These are phyloP conservation scores for Thraustochytrium striatum DNA, from an alignment of 352 stramenopile species.

Conservation along the genomic window DNA sequence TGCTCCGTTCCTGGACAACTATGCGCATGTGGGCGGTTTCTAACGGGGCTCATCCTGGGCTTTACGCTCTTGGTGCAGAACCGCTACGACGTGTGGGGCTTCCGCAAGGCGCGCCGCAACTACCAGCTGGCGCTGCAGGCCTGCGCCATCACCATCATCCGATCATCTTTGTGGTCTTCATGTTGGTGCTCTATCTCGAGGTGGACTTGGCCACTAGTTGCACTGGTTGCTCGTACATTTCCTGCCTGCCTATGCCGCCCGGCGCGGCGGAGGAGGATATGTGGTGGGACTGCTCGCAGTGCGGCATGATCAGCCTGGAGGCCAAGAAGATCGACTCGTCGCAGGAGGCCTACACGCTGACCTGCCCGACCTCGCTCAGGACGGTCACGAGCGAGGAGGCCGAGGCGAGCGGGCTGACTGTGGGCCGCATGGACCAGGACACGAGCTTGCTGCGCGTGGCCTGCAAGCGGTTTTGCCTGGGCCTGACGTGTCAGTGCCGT, in stretches of 20 bases:
- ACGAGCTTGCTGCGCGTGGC: too few species aligned
- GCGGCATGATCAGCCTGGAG: too few species aligned
- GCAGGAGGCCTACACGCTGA: too few species aligned
- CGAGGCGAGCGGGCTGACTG: too few species aligned
- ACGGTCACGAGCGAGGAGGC: too few species aligned
- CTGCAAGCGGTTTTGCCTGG: too few species aligned
- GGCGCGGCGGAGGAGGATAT: constrained; percentile 26
- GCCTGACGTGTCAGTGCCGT: too few species aligned
- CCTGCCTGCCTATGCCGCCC: constrained; percentile 8
- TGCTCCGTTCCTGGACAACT: constrained; percentile 72
- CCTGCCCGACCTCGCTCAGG: too few species aligned
- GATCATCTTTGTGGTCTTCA: not conserved
- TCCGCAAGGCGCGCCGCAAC: constrained; percentile 32
- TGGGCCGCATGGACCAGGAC: too few species aligned
- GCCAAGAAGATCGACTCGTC: too few species aligned
- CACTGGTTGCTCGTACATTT: constrained; percentile 36
- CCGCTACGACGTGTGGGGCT: not conserved
- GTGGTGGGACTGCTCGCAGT: constrained; percentile 44
- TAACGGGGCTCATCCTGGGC: constrained; percentile 40
- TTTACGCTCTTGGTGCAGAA: constrained; percentile 29
- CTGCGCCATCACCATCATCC: constrained; percentile 1
- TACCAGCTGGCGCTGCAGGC: constrained; percentile 43
- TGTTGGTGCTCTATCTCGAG: constrained; percentile 37
- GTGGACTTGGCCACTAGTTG: constrained; percentile 4
- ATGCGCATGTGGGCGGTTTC: constrained; percentile 66